Percentiles rank a stretch among this genome's conserved stretches.
These are phyloP conservation scores for Halophytophthora batemanensis DNA, from an alignment of 352 stramenopile genomes.

Conservation along the genomic window DNA sequence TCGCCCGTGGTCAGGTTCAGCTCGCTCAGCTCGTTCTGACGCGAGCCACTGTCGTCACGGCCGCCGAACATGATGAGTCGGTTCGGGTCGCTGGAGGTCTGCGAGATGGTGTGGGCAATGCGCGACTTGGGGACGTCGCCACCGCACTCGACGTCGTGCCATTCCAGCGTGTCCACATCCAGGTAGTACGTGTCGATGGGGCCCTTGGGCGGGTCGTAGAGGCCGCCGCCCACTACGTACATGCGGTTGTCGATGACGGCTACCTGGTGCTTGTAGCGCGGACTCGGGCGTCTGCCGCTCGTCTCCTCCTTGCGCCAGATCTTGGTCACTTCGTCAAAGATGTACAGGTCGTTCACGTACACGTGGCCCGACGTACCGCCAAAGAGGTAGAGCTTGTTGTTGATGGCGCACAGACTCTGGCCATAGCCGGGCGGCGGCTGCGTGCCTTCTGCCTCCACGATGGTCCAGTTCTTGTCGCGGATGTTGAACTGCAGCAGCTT, in stretches of 20 bases:
- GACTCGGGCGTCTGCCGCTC: constrained; percentile 53
- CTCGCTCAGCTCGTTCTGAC: constrained; percentile 71
- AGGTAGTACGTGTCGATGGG: constrained; percentile 78
- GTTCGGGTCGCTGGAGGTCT: constrained; percentile 39
- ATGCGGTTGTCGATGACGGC: constrained; percentile 63
- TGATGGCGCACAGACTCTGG: constrained; percentile 71
- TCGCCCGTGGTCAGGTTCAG: constrained; percentile 57
- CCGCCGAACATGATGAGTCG: constrained; percentile 79
- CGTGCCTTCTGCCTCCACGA: constrained; percentile 62
- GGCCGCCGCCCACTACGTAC: constrained; percentile 75
- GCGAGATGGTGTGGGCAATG: constrained; percentile 76
- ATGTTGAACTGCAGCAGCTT: constrained; percentile 82
- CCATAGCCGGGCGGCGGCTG: constrained; percentile 73
- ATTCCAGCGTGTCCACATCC: constrained; percentile 69
- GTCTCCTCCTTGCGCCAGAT: constrained; percentile 74
- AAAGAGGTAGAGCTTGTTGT: constrained; percentile 82
- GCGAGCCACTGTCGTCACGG: constrained; percentile 62
- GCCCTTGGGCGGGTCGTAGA: constrained; percentile 81
- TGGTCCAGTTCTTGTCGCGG: constrained; percentile 75
- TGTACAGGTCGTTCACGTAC: constrained; percentile 84
- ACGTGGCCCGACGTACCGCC: constrained; percentile 76
- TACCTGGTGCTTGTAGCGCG: constrained; percentile 84
- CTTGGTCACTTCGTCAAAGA: constrained; percentile 73
- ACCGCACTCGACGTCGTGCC: constrained; percentile 55
- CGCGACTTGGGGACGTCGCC: constrained; percentile 67